These are phyloP conservation scores for Santalum album DNA, from an alignment of 164 flowering plant genomes.

Conservation along the genomic window DNA sequence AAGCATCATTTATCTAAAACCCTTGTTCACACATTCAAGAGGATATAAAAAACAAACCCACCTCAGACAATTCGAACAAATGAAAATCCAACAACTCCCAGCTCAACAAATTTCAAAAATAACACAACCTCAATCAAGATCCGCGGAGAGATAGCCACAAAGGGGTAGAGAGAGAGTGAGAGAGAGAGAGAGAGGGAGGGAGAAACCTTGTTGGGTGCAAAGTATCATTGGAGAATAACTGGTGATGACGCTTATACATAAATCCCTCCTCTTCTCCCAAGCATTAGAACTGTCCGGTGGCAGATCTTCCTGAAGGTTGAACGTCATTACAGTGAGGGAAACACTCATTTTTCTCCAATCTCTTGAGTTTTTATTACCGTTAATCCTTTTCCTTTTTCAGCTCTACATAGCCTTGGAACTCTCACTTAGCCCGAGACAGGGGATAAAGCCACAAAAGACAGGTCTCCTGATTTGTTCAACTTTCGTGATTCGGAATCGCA, in stretches of 20 bases:
- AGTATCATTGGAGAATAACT: slow-evolving; percentile 83
- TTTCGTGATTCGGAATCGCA: too few species aligned
- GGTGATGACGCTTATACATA: slow-evolving; percentile 83
- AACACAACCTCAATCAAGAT: background rate
- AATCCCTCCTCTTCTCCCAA: slow-evolving; percentile 87
- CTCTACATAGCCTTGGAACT: too few species aligned
- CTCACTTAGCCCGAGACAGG: too few species aligned
- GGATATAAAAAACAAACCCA: too few species aligned
- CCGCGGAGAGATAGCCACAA: background rate
- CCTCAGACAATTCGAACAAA: too few species aligned
- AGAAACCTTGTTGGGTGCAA: slow-evolving; percentile 87
- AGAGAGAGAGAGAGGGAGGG: background rate
- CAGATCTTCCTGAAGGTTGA: slow-evolving; percentile 85
- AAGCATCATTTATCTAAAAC: background rate
- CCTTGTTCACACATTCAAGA: too few species aligned
- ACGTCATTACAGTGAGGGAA: slow-evolving; percentile 77
- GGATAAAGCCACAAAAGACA: too few species aligned
- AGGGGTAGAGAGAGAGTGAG: background rate
- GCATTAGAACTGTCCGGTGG: slow-evolving; percentile 60
- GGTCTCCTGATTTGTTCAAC: too few species aligned
- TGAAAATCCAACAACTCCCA: too few species aligned
- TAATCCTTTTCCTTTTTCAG: background rate
- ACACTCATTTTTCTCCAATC: slow-evolving; percentile 53
- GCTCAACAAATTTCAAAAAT: too few species aligned
- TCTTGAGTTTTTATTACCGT: background rate